phyloP scores from a whole-genome alignment of 495 filamentous ascomycete species.

The Venustampulla echinocandica region DNA sequence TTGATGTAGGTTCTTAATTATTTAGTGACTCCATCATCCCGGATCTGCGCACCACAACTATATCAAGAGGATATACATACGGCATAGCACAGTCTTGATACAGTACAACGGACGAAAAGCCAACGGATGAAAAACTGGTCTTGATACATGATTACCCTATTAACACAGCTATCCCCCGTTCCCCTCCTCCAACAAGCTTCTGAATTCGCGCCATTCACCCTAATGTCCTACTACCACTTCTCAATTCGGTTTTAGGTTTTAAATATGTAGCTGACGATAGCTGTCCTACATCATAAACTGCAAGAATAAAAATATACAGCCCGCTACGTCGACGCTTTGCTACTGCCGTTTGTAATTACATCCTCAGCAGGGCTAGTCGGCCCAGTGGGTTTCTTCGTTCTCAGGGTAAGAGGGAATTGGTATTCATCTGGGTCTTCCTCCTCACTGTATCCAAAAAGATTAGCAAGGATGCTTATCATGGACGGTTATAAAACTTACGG shows the following conservation, averaged over 20 bases:
- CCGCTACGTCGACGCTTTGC: background rate
- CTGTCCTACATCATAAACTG: no score
- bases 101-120: no score
- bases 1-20: no score
- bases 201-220: no score
- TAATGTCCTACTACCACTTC: background rate
- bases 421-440: constrained; percentile 95
- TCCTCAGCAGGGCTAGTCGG: constrained; percentile 21
- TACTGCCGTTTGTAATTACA: constrained; percentile 15
- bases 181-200: background rate
- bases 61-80: no score
- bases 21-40: no score
- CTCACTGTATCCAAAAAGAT: constrained; percentile 47
- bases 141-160: background rate
- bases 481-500: constrained; percentile 59
- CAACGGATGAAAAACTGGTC: background rate
- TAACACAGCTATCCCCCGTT: background rate
- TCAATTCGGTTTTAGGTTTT: background rate
- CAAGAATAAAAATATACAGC: no score
- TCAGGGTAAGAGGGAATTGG: constrained; percentile 79
- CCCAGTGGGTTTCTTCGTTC: constrained; percentile 34
- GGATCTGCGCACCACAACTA: no score
- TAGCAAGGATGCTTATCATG: constrained; percentile 13
- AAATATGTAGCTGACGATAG: no score
- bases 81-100: no score